Base-by-base conservation (phyloP, 495 filamentous ascomycete species). In the Astrothelium subdiscretum region DNA sequence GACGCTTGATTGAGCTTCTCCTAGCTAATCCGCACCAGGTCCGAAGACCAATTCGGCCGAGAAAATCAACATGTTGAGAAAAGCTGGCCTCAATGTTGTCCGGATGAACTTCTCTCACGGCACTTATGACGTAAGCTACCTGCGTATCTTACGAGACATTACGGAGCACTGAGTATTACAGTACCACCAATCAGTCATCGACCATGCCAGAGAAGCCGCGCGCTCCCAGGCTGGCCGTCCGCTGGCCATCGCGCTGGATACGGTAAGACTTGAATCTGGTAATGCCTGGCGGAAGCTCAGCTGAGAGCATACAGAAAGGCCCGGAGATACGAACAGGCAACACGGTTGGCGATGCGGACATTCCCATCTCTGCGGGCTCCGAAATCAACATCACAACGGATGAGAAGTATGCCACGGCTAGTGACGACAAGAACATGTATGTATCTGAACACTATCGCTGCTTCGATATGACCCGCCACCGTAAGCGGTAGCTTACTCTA, bases 51-150 rank as follows among this genome's bases (percentile, higher is more conserved):
- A 98, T 81, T 95, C 91, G 51, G 87, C 90, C 52, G 89, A 96
- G 80, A 91, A 89, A 72, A 95, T 98, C 78, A 96, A 97, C 75
- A 79, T 85, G 73, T 87, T 98, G 68, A 89, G 92, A 73, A 85
- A 79, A 69, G 86, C 85, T 65, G 94, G 94, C 75, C 85, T 97
- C 65, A 97, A 97, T 76, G 91, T 98, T 65, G 94, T 97, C 66
- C 95, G 94, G 75, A 95, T 96, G 91, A 98, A 98, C 85, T 98
- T 97, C 76, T 97, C 92, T 66, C 94, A 98, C 75, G 94, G 94
- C 68, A 88, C 88, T 67, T 91, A 98, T 76, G 92, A 95, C 76
- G 84, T 86, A 71, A 65, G 73, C 68, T 70, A 70, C 59, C 70
- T 72, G 69, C 66, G 52, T 59, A n/a, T n/a, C 31, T n/a, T 35